Base-by-base conservation (phyloP, 192 early-diverging fungal genomes). In the Rhizophagus sp. region DNA sequence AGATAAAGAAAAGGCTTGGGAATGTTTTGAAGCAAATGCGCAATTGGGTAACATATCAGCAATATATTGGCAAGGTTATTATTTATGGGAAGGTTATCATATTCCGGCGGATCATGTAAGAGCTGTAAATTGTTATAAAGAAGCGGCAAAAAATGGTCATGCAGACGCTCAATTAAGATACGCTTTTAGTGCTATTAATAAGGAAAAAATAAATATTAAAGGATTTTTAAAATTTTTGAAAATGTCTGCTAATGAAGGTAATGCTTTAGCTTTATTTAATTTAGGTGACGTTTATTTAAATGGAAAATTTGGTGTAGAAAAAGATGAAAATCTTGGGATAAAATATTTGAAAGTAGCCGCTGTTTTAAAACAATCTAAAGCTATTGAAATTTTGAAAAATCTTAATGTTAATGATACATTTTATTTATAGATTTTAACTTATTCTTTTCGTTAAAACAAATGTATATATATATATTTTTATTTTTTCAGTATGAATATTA, bases 341-440 rank as follows among this genome's bases (percentile, higher is more conserved):
- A 33, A 39, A 44, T 70, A 41, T 70, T 70, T 41, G 1, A 70
- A 70, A 36, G 36, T 41, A 11, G 68, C 68, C 2, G 68, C 68
- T 3, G 33, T 70, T 19, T 22, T 36, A 41, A 36, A 36, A 19
- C 68, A 70, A 24, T 22, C 30, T 41, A 70, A 70, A 70, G 30
- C 68, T 36, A 22, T 70, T 39, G 34, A 70, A 94, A 97, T 6
- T 36, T 39, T 70, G 13, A 70, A 41, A 22, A 70, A 19, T 33
- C 36, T 33, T n/a, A 44, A 70, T 8, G 22, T 70, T 41, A n/a
- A 17, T 4, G 52, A 57, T 19, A 19, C 52, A 5, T 57, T 57
- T 57, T 57, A 57, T 19, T 19, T 57, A 57, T 57, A 57, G 19
- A 57, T 19, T 57, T 57, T 52, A 36, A 36, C 0, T 36, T 36